phyloP scores from a whole-genome alignment of 2,329 filamentous ascomycete species.

The Fusarium sp. region DNA sequence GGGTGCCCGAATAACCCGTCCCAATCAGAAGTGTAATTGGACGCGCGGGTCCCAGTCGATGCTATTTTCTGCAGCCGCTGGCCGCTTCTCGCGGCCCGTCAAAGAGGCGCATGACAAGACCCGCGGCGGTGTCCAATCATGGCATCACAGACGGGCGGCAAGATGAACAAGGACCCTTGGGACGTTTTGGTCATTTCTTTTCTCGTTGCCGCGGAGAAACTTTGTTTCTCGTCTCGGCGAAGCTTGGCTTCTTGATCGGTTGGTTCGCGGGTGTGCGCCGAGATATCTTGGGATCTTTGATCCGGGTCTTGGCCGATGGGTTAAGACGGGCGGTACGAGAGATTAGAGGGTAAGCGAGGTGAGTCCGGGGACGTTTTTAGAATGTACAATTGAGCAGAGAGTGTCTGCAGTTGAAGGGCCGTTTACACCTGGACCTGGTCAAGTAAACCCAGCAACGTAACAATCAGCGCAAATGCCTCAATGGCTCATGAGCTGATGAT shows the following conservation, averaged over 20 bases:
- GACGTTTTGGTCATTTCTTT: background rate
- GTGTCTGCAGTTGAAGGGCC: background rate
- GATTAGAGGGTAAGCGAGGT: background rate
- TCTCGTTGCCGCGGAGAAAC: conserved; percentile 7
- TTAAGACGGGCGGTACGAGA: conserved; percentile 14
- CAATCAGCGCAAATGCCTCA: background rate
- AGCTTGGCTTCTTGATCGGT: conserved; percentile 27
- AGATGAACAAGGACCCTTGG: background rate
- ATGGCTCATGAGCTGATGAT: background rate
- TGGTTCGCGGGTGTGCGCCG: conserved; percentile 24
- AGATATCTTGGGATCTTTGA: conserved; percentile 30
- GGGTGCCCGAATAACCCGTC: conserved; percentile 12
- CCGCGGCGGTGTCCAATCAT: conserved; percentile 31
- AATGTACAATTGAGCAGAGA: background rate
- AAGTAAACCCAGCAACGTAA: background rate
- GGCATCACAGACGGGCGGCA: background rate
- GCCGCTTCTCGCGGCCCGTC: conserved; percentile 38
- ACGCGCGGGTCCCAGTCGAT: conserved; percentile 29
- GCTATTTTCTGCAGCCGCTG: conserved; percentile 44
- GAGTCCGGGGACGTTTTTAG: background rate
- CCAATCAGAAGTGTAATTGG: conserved; percentile 13
- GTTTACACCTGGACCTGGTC: background rate
- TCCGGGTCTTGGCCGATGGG: conserved; percentile 7
- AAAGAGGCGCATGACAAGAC: conserved; percentile 10
- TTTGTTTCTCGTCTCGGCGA: conserved; percentile 30